Evolutionary conservation across 225 moss, liverwort and hornwort species (phyloP).

Genomic region (Straminergon stramineum): DNA sequence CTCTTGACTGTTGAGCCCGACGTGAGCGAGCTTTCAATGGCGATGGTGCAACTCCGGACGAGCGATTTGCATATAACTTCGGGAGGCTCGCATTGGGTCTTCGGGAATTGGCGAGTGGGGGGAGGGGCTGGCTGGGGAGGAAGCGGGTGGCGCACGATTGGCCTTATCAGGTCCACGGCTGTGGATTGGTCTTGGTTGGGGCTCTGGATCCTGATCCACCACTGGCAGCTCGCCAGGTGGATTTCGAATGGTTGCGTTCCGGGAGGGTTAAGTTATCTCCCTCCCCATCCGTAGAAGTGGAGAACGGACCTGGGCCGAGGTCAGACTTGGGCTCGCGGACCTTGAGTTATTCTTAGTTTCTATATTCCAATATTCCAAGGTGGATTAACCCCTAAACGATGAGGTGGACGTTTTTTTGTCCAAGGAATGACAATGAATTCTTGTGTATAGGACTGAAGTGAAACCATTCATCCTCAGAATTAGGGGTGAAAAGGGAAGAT

Average conservation of each 20-base stretch:
- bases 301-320: not conserved
- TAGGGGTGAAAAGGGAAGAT: no score
- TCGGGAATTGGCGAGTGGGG: not conserved
- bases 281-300: not conserved
- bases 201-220: not conserved
- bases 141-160: conserved; percentile 29
- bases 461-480: no score
- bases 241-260: not conserved
- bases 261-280: not conserved
- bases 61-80: not conserved
- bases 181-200: conserved; percentile 12
- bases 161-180: conserved; percentile 22
- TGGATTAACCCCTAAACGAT: no score
- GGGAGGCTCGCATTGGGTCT: not conserved
- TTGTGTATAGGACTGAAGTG: no score
- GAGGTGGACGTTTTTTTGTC: no score
- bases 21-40: not conserved
- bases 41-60: not conserved
- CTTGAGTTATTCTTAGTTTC: no score
- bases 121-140: not conserved
- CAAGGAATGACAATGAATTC: no score
- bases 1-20: not conserved
- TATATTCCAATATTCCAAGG: no score
- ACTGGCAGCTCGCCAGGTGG: conserved; percentile 3
- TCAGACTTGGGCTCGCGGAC: not conserved